Evolutionary conservation across 1,139 yeast species (phyloP).

Genomic region (Hyphopichia buzzinii): DNA sequence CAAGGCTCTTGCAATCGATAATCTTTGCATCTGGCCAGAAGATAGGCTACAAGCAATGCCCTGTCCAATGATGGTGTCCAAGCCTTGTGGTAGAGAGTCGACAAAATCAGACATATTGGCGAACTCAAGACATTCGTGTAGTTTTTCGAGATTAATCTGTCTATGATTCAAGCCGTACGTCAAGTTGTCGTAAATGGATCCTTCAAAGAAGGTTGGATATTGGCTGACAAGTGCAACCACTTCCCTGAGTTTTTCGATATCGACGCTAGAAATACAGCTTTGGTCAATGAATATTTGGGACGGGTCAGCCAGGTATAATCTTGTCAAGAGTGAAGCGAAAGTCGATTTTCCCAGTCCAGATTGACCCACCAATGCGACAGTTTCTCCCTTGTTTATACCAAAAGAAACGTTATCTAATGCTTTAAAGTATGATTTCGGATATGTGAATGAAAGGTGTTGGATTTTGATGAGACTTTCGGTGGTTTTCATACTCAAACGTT

Average conservation of each 20-base stretch:
- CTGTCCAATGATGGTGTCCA: slow-evolving; percentile 58
- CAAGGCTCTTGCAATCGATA: slow-evolving; percentile 74
- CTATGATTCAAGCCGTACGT: slow-evolving; percentile 52
- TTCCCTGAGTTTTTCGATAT: slow-evolving; percentile 49
- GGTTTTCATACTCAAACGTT: slow-evolving; percentile 8
- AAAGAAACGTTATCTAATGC: slow-evolving; percentile 43
- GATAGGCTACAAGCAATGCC: slow-evolving; percentile 50
- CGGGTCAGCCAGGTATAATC: slow-evolving; percentile 44
- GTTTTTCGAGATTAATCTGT: slow-evolving; percentile 27
- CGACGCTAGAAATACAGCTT: slow-evolving; percentile 42
- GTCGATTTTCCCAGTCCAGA: slow-evolving; percentile 87
- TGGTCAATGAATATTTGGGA: slow-evolving; percentile 37
- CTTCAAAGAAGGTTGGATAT: slow-evolving; percentile 61
- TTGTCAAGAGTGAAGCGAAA: slow-evolving; percentile 48
- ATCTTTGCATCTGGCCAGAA: slow-evolving; percentile 79
- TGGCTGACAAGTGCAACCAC: slow-evolving; percentile 70
- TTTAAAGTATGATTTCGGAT: slow-evolving; percentile 28
- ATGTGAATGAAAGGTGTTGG: slow-evolving; percentile 46
- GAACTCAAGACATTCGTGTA: slow-evolving; percentile 38
- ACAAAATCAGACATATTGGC: slow-evolving; percentile 56
- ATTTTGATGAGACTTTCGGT: slow-evolving; percentile 32
- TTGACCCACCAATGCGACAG: slow-evolving; percentile 66
- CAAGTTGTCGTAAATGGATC: slow-evolving; percentile 64
- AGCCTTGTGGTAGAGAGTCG: slow-evolving; percentile 49
- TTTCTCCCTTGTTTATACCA: slow-evolving; percentile 41